Conservation (phyloP, 495 filamentous ascomycete species). For the Aspergillus ostianus region DNA sequence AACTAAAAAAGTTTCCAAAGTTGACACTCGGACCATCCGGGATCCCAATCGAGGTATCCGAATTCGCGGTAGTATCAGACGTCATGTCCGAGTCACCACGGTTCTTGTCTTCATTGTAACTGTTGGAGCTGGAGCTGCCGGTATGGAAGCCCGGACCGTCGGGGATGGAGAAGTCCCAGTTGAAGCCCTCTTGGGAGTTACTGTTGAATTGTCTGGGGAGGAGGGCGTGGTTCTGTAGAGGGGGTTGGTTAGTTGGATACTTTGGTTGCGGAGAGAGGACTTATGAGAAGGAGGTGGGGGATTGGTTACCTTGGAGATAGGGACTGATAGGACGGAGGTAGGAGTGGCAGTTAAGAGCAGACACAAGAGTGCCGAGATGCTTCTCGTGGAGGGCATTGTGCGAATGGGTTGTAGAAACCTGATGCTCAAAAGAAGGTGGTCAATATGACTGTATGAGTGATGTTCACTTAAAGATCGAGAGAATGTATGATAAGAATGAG, state of each 20-base stretch:
- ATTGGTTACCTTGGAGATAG: conserved; percentile 20
- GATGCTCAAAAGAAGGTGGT: conserved; percentile 12
- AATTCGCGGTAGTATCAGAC: background rate
- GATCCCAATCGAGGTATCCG: conserved; percentile 13
- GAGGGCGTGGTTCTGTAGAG: conserved; percentile 4
- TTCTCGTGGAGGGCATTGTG: conserved; percentile 36
- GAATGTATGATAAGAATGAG: conserved; percentile 4
- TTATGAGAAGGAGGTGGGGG: background rate
- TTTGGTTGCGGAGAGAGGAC: background rate
- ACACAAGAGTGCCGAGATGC: conserved; percentile 34
- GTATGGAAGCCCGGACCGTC: conserved; percentile 26
- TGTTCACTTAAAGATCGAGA: conserved; percentile 13
- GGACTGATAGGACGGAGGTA: conserved; percentile 33
- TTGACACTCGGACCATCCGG: conserved; percentile 24
- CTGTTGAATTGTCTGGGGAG: conserved; percentile 18
- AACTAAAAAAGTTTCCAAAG: conserved; percentile 18
- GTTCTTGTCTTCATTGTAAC: conserved; percentile 17
- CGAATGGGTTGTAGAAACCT: background rate
- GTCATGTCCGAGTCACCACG: background rate
- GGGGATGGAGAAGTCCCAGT: conserved; percentile 29
- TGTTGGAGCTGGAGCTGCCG: conserved; percentile 19
- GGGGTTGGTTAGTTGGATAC: background rate
- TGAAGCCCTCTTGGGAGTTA: conserved; percentile 28
- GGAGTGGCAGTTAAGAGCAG: conserved; percentile 36
- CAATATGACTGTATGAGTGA: conserved; percentile 18